Conservation (phyloP, 1,284 basidiomycete species). For the Phaffia rhodozyma region DNA sequence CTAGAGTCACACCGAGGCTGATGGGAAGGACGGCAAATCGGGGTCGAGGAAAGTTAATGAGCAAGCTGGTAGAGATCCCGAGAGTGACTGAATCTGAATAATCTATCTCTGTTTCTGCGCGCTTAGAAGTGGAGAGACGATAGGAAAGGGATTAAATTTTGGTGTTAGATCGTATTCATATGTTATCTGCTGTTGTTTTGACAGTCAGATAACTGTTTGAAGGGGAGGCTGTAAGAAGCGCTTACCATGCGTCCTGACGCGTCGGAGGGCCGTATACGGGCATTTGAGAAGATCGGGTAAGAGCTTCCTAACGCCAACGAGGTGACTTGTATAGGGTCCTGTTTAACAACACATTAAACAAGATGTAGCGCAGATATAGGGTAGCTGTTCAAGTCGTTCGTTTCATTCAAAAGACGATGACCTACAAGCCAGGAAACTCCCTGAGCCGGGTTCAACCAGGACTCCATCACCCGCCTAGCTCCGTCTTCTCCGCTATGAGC, state of each 20-base stretch:
- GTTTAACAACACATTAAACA: background rate
- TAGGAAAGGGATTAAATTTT: background rate
- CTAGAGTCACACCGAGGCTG: slow-evolving; percentile 41
- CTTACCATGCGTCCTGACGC: slow-evolving; percentile 40
- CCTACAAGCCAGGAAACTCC: slow-evolving; percentile 31
- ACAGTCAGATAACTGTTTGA: background rate
- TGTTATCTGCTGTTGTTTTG: background rate
- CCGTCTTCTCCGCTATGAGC: slow-evolving; percentile 36
- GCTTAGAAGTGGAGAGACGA: slow-evolving; percentile 22
- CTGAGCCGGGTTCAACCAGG: slow-evolving; percentile 34
- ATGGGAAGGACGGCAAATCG: slow-evolving; percentile 46
- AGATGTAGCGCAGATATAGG: background rate
- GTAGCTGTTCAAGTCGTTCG: background rate
- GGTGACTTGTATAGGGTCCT: slow-evolving; percentile 43
- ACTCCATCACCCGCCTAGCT: slow-evolving; percentile 34
- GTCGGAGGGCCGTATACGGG: slow-evolving; percentile 43
- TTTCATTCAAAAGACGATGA: background rate
- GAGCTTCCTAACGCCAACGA: slow-evolving; percentile 41
- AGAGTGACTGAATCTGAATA: slow-evolving; percentile 43
- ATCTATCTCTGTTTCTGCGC: slow-evolving; percentile 45
- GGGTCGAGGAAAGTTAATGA: slow-evolving; percentile 45
- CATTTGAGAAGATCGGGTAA: slow-evolving; percentile 42
- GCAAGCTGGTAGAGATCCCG: slow-evolving; percentile 42
- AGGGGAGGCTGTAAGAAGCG: background rate
- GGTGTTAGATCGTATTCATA: background rate